These are phyloP conservation scores for Hypholoma fasciculare DNA, from an alignment of 768 basidiomycete species.

Conservation along the genomic window DNA sequence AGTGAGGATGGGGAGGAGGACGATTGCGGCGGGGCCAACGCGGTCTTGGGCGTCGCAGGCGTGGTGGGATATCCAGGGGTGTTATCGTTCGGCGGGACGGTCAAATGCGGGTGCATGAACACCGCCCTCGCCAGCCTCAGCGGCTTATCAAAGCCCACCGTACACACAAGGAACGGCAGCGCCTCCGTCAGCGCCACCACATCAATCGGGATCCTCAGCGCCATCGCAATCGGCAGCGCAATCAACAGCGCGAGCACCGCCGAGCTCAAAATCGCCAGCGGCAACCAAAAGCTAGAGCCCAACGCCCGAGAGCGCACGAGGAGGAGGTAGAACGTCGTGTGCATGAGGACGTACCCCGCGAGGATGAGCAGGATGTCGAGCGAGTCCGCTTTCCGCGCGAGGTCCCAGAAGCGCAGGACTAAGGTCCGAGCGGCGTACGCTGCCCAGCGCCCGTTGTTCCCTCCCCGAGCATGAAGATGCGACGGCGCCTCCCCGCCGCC, in stretches of 20 bases:
- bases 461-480: constrained; percentile 68
- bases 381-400: constrained; percentile 93
- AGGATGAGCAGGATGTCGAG: constrained; percentile 95
- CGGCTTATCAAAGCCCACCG: constrained; percentile 97
- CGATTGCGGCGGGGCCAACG: too few relatives aligned
- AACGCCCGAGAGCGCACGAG: constrained; percentile 86
- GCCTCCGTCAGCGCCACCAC: constrained; percentile 94
- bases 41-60: constrained; percentile 13
- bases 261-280: constrained; percentile 74
- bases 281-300: constrained; percentile 62
- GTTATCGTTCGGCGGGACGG: constrained; percentile 8
- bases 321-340: constrained; percentile 89
- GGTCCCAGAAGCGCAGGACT: constrained; percentile 80
- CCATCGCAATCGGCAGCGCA: constrained; percentile 72
- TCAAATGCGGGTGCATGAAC: constrained; percentile 63
- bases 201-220: constrained; percentile 84
- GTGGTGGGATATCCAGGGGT: constrained; percentile 14
- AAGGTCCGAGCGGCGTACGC: constrained; percentile 81
- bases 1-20: too few relatives aligned
- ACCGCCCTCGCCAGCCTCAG: constrained; percentile 88
- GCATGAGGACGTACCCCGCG: constrained; percentile 94
- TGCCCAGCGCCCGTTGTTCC: constrained; percentile 83
- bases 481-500: constrained; percentile 29
- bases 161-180: constrained; percentile 96
- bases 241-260: constrained; percentile 83